Base-by-base conservation (phyloP, 2,329 filamentous ascomycete species). In the Ophiostoma novo-ulmi region DNA sequence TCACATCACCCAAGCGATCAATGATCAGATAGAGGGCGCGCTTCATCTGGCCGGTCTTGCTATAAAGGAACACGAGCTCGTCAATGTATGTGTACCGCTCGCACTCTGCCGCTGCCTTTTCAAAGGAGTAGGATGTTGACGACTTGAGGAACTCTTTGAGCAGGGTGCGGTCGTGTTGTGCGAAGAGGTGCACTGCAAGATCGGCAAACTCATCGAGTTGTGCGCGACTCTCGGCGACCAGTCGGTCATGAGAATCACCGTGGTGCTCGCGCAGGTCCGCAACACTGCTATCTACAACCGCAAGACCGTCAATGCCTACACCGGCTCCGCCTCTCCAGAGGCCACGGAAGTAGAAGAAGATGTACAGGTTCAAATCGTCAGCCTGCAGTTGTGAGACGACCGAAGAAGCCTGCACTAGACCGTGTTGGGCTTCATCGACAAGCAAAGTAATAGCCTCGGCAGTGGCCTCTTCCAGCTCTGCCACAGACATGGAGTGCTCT, bases 11-110 rank as follows among this genome's bases (percentile, higher is more conserved):
- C 5, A 99, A 85, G n/a, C 93, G 89, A 76, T 97, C 93, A 73
- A 98, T 96, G 77, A 99, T 98, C 69, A 99, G 86, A 76, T 91
- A 94, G 2, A 99, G 83, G 0, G 96, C 96, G 14, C 91, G 89
- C 79, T 97, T 97, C 75, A 93, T 95, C 79, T 97, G 90, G 0
- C 95, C 95, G 0, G 93, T 98, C 78, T 97, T 97, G 72, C 93
- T 96, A 76, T 98, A 91, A 1, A 99, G 87, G 77, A 95, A 95
- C 17, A 99, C 94, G n/a, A 98, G 86, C 78, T 99, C 95, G 52
- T 93, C 91, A 67, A 96, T 91, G 79, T 91, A 98, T 74, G 90
- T 88, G 74, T 87, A 86, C 17, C 84, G 82, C 79, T 98, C 93
- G 77, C 95, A 99, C 76, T 96, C 88, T 85, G 82, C 86, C 73